Base-by-base conservation (phyloP, 768 basidiomycete species). In the Lactarius indigo region DNA sequence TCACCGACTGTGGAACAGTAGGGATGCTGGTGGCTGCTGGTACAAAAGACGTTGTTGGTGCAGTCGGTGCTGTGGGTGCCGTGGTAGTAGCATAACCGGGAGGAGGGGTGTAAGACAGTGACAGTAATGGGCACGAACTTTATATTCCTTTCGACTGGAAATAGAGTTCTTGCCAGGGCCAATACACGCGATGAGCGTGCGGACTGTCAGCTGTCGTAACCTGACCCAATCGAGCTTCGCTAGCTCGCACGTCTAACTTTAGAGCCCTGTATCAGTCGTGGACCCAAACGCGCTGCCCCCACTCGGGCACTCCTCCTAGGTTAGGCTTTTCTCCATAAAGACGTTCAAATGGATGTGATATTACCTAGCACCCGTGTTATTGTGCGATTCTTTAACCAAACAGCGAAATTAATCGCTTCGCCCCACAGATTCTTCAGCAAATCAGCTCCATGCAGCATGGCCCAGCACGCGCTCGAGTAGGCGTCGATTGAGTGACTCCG, bases 381-480 rank as follows among this genome's bases (percentile, higher is more conserved):
- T 9, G 20, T 20, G 1, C 7, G 6, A 9, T 44, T 44, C 42
- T 44, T 55, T 5, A 55, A 20, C 54, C 54, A 55, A 1, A 55
- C 54, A 2, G 54, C 30, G 18, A 8, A 10, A 3, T 55, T 26
- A 1, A 76, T 63, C 5, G 76, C 74, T 54, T 78, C 76, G 2
- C 65, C 74, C 78, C 79, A 81, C 26, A 80, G 70, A 52, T 69
- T 73, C 26, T 71, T 73, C 1, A 76, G 78, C 1, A 80, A 57
- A 6, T 71, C 70, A 1, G 69, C 69, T 5, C 68, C 70, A 60
- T 73, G 72, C 2, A 75, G 69, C 74, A 79, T 75, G 1, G 80
- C 77, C 1, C 72, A n/a, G 68, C 10, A 75, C 73, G 20, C 71
- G 69, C 39, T 79, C 75, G 13, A 75, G 28, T 0, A 77, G 28